Evolutionary conservation across 441 rosid genomes (phyloP).

Genomic region (Syzygium malaccense): DNA sequence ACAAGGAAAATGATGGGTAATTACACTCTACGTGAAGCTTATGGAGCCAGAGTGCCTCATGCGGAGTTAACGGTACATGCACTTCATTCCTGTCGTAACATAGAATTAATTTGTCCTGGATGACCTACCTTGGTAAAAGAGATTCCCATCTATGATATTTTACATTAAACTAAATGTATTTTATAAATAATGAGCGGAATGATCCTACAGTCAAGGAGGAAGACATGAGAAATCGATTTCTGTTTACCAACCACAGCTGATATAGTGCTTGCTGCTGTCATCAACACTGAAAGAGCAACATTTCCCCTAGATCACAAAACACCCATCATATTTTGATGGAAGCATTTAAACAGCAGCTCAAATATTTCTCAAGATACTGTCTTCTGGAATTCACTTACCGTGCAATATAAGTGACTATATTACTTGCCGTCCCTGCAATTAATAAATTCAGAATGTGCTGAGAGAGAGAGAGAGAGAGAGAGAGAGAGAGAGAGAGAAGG

Average conservation of each 20-base stretch:
- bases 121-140: not conserved
- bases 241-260: slow-evolving; percentile 65
- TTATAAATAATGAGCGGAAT: not conserved
- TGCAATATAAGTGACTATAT: slow-evolving; percentile 77
- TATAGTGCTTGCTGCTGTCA: slow-evolving; percentile 86
- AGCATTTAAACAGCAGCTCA: not conserved
- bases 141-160: not conserved
- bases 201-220: not conserved
- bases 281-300: slow-evolving; percentile 86
- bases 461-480: not conserved
- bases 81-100: not conserved
- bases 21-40: not conserved
- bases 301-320: slow-evolving; percentile 50
- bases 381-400: slow-evolving; percentile 28
- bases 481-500: not conserved
- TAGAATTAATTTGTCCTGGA: not conserved
- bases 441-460: slow-evolving; percentile 6
- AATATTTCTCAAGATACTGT: not conserved
- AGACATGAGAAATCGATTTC: not conserved
- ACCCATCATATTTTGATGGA: not conserved
- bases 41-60: not conserved
- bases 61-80: not conserved
- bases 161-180: not conserved
- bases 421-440: slow-evolving; percentile 78
- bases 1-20: not conserved